Base-by-base conservation (phyloP, 805 yeast species). In the Ogataea nakhonphanomensis region DNA sequence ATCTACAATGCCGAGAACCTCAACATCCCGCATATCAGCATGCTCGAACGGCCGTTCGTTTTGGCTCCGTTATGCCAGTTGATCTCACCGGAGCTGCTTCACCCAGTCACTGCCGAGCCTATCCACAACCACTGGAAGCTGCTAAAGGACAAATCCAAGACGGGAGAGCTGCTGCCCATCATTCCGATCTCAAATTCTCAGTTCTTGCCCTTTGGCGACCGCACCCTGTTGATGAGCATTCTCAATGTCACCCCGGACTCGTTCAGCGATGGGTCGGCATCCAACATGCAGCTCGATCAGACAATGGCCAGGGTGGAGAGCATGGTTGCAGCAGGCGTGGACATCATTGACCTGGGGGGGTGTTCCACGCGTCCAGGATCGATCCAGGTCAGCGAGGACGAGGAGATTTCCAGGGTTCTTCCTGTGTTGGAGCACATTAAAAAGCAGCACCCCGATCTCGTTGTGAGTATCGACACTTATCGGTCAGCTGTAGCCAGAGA, bases 241-340 rank as follows among this genome's bases (percentile, higher is more conserved):
- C 62, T 93, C 48, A 93, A 93, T 54, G 73, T 84, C 14, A 93
- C 99, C 0, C 96, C 97, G 0, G 97, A 93, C 61, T 89, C 96
- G 1, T 93, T 93, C 58, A 85, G 95, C 31, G 99, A 93, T 61
- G 98, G 96, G 2, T 88, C 93, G 1, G 55, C 56, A 12, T 56
- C 67, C 23, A 53, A 53, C 27, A 53, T 66, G 1, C 55, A 67
- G 6, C 26, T 70, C 0, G 71, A 64, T 0, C 61, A 62, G 8
- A 69, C 79, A 2, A 55, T 81, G 21, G 54, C 51, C 0, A 64
- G 66, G 17, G 84, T 82, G 0, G 57, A 62, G 29, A 48, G 61
- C 27, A 71, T 85, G 71, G 71, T 78, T 5, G 52, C 59, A 0
- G 65, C 72, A 15, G 89, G 87, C 1, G 86, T 89, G n/a, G 69